phyloP scores from a whole-genome alignment of 2,329 filamentous ascomycete genomes.

The Microsporum canis region DNA sequence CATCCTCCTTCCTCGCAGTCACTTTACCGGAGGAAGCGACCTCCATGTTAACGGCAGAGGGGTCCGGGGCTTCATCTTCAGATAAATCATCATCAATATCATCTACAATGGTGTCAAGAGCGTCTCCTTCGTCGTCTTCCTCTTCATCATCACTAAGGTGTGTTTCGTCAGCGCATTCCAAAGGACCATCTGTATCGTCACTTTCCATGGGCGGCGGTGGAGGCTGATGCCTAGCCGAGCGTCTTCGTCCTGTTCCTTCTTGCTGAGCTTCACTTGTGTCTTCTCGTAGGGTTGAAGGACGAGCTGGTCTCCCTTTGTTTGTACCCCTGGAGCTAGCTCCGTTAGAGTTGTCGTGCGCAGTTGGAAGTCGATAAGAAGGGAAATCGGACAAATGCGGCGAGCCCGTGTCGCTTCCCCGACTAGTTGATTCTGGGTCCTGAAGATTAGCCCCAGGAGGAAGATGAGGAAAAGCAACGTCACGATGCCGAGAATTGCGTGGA shows the following conservation, averaged over 20 bases:
- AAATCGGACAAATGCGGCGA: not conserved
- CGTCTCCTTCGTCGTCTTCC: constrained; percentile 45
- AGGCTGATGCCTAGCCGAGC: constrained; percentile 8
- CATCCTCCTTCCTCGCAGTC: constrained; percentile 83
- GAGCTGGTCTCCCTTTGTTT: not conserved
- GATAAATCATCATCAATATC: constrained; percentile 77
- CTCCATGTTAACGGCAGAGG: constrained; percentile 83
- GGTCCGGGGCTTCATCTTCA: constrained; percentile 62
- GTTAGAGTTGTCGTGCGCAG: not conserved
- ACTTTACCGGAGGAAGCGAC: constrained; percentile 77
- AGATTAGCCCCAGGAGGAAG: constrained; percentile 44
- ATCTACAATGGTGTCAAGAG: constrained; percentile 78
- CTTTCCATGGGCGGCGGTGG: constrained; percentile 40
- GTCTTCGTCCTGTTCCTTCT: constrained; percentile 18
- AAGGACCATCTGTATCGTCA: constrained; percentile 54
- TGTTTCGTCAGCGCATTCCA: constrained; percentile 90
- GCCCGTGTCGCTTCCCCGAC: not conserved
- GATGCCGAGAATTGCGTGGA: constrained; percentile 48
- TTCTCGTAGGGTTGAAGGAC: constrained; percentile 30
- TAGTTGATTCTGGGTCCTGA: constrained; percentile 2
- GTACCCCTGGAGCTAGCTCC: not conserved
- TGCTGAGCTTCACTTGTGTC: constrained; percentile 54
- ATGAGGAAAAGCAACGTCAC: constrained; percentile 57
- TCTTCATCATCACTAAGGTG: constrained; percentile 60
- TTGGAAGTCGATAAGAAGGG: constrained; percentile 10